phyloP scores from a whole-genome alignment of 805 yeast species.

The Nakazawaea populi region DNA sequence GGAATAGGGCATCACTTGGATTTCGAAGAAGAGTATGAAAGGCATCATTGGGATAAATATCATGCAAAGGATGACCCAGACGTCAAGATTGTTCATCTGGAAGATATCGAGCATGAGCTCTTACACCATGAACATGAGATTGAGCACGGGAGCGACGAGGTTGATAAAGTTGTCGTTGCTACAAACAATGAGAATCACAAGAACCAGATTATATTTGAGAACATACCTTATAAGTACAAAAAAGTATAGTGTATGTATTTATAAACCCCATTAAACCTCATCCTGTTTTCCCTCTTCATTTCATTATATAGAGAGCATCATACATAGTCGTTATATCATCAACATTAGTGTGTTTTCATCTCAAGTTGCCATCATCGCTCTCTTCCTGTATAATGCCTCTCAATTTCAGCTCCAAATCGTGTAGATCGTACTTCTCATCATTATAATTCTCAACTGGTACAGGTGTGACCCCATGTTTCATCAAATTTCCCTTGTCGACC shows the following conservation, averaged over 20 bases:
- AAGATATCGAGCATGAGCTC: conserved; percentile 83
- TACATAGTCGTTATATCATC: no score
- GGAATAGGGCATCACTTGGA: conserved; percentile 95
- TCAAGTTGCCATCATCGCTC: conserved; percentile 1
- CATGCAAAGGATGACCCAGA: conserved; percentile 80
- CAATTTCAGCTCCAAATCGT: conserved; percentile 30
- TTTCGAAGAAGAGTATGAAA: conserved; percentile 89
- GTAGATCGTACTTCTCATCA: conserved; percentile 31
- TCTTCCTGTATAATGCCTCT: conserved; percentile 10
- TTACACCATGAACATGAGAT: conserved; percentile 83
- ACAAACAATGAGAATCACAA: conserved; percentile 32
- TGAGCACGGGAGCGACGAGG: conserved; percentile 42
- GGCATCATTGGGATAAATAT: conserved; percentile 87
- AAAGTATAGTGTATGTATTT: background rate
- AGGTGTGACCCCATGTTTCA: conserved; percentile 40
- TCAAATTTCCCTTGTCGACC: conserved; percentile 39
- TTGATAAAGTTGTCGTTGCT: conserved; percentile 27
- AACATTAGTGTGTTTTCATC: background rate
- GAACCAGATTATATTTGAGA: conserved; percentile 26
- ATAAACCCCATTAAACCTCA: background rate
- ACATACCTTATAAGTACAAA: conserved; percentile 31
- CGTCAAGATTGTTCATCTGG: conserved; percentile 73
- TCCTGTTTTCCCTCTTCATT: background rate
- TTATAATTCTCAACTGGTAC: conserved; percentile 28
- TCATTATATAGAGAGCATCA: background rate